Evolutionary conservation across 148 eudicot species (phyloP).

Genomic region (Spergularia marina): DNA sequence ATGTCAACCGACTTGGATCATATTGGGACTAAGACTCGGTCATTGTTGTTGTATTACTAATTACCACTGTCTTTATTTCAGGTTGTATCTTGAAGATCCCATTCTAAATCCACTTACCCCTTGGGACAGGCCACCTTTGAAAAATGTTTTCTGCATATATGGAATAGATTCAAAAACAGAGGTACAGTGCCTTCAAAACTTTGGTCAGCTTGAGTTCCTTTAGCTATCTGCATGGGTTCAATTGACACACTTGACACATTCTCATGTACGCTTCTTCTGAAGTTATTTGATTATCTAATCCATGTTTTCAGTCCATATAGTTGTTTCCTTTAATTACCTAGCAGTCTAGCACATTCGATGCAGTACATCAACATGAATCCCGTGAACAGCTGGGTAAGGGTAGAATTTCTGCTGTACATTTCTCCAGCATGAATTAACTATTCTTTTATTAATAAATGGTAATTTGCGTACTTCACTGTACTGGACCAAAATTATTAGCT

Average conservation of each 20-base stretch:
- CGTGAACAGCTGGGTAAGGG: neutral
- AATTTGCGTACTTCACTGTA: neutral
- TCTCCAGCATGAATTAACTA: neutral
- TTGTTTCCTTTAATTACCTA: neutral
- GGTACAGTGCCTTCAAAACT: slow-evolving; percentile 39
- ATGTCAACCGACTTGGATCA: too few species aligned
- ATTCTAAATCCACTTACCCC: slow-evolving; percentile 88
- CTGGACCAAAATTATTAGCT: neutral
- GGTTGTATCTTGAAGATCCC: slow-evolving; percentile 89
- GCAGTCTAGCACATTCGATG: neutral
- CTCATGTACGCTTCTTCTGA: neutral
- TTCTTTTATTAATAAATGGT: neutral
- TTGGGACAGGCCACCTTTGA: slow-evolving; percentile 95
- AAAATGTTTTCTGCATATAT: slow-evolving; percentile 92
- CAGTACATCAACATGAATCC: neutral
- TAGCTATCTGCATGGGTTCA: neutral
- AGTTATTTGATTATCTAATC: neutral
- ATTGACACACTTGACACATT: neutral
- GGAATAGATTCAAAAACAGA: slow-evolving; percentile 90
- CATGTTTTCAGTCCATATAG: neutral
- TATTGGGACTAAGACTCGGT: too few species aligned
- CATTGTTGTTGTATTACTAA: too few species aligned
- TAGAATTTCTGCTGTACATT: neutral
- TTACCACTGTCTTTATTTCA: slow-evolving; percentile 19
- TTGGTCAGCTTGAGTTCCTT: neutral